Base-by-base conservation (phyloP, 2,329 filamentous ascomycete species). In the Blastomyces gilchristii region DNA sequence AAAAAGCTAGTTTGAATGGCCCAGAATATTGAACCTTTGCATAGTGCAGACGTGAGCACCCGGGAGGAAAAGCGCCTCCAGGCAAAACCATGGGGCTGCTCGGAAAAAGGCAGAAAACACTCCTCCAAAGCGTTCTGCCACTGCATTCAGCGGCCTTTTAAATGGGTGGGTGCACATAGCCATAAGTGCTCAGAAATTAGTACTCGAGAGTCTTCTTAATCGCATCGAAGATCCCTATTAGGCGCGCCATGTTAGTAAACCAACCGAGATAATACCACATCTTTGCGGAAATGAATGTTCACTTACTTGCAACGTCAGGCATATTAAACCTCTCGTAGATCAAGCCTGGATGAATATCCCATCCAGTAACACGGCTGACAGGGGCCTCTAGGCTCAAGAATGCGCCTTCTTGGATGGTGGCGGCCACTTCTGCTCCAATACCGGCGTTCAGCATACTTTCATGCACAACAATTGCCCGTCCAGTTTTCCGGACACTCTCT, bases 371-470 rank as follows among this genome's bases (percentile, higher is more conserved):
- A 59, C 92, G 83, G 67, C 87, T 84, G 8, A 97, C 89, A 0
- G 92, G 92, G 5, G 92, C 91, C 71, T 96, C 91, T 37, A 97
- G 77, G 3, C 87, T 82, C 66, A 94, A 73, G 72, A 97, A 97
- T 0, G 91, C 93, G 63, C 88, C 86, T 68, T 94, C 90, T 73
- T 96, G 91, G 60, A 97, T 89, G 1, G 89, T 89, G 0, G 91
- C 90, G 0, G 92, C 90, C 0, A 97, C 87, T 72, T 96, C 91
- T 5, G 92, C 91, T 1, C 92, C 92, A 18, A 96, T 84, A 16
- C 92, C 92, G 7, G 89, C 89, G 70, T 96, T 96, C 67, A 92
- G 82, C 88, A 94, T 95, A 63, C 90, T 87, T 77, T 97, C 92
- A 72, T 97, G 92, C 7, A 97, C 92, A 1, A 97, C 87, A 62